Base-by-base conservation (phyloP, 768 basidiomycete species). In the Suillus alpinus region DNA sequence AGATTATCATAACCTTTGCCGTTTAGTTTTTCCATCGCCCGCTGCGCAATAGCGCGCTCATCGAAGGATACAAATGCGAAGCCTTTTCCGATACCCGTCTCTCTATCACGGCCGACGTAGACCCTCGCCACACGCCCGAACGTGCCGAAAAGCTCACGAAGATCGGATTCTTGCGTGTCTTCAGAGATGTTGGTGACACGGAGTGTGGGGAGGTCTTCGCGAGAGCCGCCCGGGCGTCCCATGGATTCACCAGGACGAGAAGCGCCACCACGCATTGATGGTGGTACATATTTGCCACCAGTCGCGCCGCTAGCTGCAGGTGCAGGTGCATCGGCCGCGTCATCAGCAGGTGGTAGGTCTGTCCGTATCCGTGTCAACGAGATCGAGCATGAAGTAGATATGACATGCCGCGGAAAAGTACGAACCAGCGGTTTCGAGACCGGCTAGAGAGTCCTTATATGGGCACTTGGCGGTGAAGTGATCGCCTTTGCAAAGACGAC, bases 401-500 rank as follows among this genome's bases (percentile, higher is more conserved):
- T 34, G 32, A 13, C 6, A 40, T 13, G 53, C 20, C 14, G 23
- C 29, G 52, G 14, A 40, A 26, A 18, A 40, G 5, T 34, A 72
- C 78, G 57, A 68, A 83, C 87, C 87, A 5, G 78, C 76, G 13
- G 79, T 87, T 34, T 83, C 91, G 52, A 94, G 79, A 4, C 86
- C 90, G 10, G 87, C 88, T 14, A 99, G 83, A 9, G 91, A 90
- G 68, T 98, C 95, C 77, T 95, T 97, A 83, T 95, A 95, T 6
- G 97, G 97, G 83, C 97, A 98, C 75, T 95, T 95, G 64, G 95
- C 91, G 14, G 97, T 99, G 76, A 95, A 98, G 78, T 98, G 97
- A 65, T 91, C 91, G 57, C 96, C 97, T 72, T 96, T 93, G 79
- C 97, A 98, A 59, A 97, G 78, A 65, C 97, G 84, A 82, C 97